phyloP scores from a whole-genome alignment of 1,139 yeast species.

The Tardiomyces digboiensis region DNA sequence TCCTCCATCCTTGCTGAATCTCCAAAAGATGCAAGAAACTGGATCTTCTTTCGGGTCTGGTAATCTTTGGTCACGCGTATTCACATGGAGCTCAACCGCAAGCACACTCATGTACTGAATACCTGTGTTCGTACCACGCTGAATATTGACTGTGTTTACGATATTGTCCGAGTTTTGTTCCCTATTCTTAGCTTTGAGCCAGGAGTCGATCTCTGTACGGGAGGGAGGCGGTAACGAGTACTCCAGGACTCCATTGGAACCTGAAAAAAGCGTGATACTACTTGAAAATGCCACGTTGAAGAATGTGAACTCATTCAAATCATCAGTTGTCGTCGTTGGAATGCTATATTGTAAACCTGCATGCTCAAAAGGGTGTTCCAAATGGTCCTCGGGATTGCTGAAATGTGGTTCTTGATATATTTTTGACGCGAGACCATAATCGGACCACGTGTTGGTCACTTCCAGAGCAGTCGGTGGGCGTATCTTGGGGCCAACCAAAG shows the following conservation, averaged over 20 bases:
- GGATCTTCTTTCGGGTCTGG: constrained; percentile 66
- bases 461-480: constrained; percentile 17
- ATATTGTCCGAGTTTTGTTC: neutral
- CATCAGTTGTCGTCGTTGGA: constrained; percentile 17
- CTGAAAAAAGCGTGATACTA: constrained; percentile 3
- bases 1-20: constrained; percentile 19
- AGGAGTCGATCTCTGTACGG: constrained; percentile 23
- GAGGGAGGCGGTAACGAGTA: constrained; percentile 35
- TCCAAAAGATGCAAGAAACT: constrained; percentile 54
- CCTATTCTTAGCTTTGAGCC: constrained; percentile 12
- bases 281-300: constrained; percentile 2
- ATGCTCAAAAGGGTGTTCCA: constrained; percentile 45
- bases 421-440: constrained; percentile 38
- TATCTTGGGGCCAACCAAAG: neutral
- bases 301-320: constrained; percentile 16
- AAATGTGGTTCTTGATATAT: constrained; percentile 59
- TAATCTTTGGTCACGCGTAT: constrained; percentile 36
- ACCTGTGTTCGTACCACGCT: neutral
- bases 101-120: constrained; percentile 37
- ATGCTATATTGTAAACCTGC: constrained; percentile 56
- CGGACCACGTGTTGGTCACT: constrained; percentile 33
- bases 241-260: constrained; percentile 8
- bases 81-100: constrained; percentile 58
- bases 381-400: constrained; percentile 41
- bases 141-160: neutral